phyloP scores from a whole-genome alignment of 345 rosid genomes.

The Cochlearia excelsa region DNA sequence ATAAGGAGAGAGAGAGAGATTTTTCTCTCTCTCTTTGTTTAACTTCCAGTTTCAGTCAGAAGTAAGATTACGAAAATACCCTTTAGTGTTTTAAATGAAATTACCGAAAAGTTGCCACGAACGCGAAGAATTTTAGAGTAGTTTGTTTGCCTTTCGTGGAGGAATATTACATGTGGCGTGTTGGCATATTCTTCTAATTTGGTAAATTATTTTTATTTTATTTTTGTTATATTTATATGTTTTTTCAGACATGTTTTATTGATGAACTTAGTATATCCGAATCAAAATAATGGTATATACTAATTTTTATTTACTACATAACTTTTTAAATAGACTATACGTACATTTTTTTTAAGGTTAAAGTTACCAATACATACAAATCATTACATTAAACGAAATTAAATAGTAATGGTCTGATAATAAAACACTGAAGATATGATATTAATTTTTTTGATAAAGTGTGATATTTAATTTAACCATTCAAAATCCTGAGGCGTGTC shows the following conservation, averaged over 20 bases:
- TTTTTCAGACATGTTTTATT: no score
- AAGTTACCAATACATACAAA: no score
- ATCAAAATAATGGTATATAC: background rate
- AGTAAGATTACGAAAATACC: slow-evolving; percentile 28
- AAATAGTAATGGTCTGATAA: no score
- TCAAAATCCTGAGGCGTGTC: no score
- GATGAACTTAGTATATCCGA: no score
- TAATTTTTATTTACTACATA: background rate
- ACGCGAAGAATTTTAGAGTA: background rate
- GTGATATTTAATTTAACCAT: no score
- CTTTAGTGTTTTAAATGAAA: slow-evolving; percentile 4
- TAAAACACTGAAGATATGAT: no score
- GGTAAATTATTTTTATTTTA: no score
- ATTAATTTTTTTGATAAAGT: no score
- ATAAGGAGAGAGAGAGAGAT: background rate
- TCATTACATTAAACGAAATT: no score
- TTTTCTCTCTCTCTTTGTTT: slow-evolving; percentile 4
- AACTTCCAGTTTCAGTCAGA: slow-evolving; percentile 31
- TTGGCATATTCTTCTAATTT: slow-evolving; percentile 28
- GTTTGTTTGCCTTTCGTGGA: background rate
- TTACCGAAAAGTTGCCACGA: slow-evolving; percentile 11
- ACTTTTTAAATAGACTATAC: no score
- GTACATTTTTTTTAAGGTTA: no score
- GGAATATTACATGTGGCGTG: slow-evolving; percentile 29
- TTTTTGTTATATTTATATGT: background rate